A percentile compares a stretch with the other conserved stretches of the same genome.
These are phyloP conservation scores for Cytospora piceicola DNA, from an alignment of 2,329 filamentous ascomycete genomes.

Conservation along the genomic window DNA sequence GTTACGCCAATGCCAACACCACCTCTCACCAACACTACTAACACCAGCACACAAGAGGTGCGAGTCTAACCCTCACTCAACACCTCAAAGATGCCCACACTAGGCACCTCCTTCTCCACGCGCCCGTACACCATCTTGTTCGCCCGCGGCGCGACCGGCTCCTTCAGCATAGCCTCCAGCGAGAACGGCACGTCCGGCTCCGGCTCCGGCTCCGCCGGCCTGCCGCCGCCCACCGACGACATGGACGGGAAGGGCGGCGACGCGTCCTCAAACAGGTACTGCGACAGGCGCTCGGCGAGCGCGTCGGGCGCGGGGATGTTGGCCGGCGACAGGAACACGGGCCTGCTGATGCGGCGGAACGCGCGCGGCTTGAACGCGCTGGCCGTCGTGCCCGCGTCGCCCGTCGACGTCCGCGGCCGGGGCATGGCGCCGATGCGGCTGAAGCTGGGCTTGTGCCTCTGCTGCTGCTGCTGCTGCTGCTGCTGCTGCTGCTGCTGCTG, in stretches of 20 bases:
- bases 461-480: constrained; percentile 27
- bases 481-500: constrained; percentile 13
- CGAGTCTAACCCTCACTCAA: constrained; percentile 20
- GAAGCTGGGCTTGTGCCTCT: too few species aligned
- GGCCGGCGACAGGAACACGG: constrained; percentile 26
- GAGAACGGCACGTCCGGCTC: constrained; percentile 3
- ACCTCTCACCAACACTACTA: background rate
- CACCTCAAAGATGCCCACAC: constrained; percentile 29
- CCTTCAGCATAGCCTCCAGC: constrained; percentile 30
- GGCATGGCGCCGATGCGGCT: too few species aligned
- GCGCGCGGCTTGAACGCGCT: constrained; percentile 24
- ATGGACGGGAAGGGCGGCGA: background rate
- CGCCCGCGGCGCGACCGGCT: constrained; percentile 17
- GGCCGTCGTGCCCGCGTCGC: constrained; percentile 13
- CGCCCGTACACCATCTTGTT: constrained; percentile 17
- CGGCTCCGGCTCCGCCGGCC: too few species aligned
- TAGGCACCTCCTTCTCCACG: constrained; percentile 22
- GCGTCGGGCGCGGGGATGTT: constrained; percentile 22
- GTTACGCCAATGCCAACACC: background rate
- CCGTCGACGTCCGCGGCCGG: constrained; percentile 24
- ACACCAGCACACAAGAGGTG: background rate
- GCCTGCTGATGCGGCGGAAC: constrained; percentile 30
- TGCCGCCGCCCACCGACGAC: too few species aligned
- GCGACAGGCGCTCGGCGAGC: constrained; percentile 26
- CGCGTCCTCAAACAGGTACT: constrained; percentile 26